Base-by-base conservation (phyloP, 2,329 filamentous ascomycete species). In the Parasarocladium wereldwijsianum region DNA sequence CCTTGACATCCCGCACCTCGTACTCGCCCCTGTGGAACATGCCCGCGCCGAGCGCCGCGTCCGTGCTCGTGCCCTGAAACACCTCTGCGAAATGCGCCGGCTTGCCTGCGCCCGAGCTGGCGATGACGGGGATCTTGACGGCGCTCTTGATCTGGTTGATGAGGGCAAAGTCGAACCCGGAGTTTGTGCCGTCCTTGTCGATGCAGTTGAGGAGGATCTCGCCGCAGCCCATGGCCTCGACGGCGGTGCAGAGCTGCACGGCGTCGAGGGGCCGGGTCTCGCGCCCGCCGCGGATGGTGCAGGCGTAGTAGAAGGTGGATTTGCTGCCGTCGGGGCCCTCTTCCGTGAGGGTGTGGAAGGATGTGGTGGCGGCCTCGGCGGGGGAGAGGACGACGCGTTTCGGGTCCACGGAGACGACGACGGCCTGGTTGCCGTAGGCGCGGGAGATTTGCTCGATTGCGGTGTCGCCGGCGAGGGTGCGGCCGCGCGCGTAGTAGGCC, bases 11-110 rank as follows among this genome's bases (percentile, higher is more conserved):
- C 51, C 75, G 76, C 11, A 98, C 87, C 0, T 86, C 93, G 54
- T 87, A 98, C 59, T 98, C 87, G 21, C 79, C 83, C 28, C 90
- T 65, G 58, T 98, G 90, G 56, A 98, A 98, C 78, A 98, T 98
- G 31, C 90, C 90, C 7, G 90, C 90, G 3, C 90, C 90, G 36
- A 98, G 59, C 17, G 90, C 90, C 29, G 90, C 90, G 62, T 98
- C 90, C 3, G 87, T 87, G 11, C 65, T 64, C 7, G 90, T 96
- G 57, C 80, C 62, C 33, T 70, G 62, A 53, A 98, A 98, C 2
- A 96, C 90, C 49, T 96, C 81, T 30, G 74, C 67, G 49, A 98
- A 98, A 56, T 98, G 90, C 0, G 50, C 69, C 2, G 90, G 87
- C 42, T 78, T 75, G 2, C 90, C 90, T 2, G 90, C 90, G 23